Conservation (phyloP, 345 rosid species). For the Moricandia moricandioides region DNA sequence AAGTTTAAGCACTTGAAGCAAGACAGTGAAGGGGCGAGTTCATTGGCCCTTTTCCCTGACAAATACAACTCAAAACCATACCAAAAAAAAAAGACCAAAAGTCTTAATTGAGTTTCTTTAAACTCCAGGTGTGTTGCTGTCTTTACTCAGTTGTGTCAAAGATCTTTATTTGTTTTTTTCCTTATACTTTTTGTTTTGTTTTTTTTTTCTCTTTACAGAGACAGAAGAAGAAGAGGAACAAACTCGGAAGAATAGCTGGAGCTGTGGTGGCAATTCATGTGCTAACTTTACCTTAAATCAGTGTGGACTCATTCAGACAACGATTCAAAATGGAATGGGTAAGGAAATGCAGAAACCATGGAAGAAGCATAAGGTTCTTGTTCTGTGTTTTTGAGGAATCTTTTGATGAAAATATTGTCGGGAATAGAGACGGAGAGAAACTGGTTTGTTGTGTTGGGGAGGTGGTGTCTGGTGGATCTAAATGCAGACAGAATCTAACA, state of each 20-base stretch:
- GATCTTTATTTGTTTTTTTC: slow-evolving; percentile 18
- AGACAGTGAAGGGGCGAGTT: slow-evolving; percentile 25
- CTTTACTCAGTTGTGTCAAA: slow-evolving; percentile 33
- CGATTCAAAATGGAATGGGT: slow-evolving; percentile 10
- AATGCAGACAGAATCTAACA: slow-evolving; percentile 42
- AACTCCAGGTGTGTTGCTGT: slow-evolving; percentile 29
- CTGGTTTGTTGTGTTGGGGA: slow-evolving; percentile 27
- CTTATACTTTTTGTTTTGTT: not conserved
- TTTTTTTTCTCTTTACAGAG: slow-evolving; percentile 13
- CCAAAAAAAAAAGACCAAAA: not conserved
- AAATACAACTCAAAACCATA: slow-evolving; percentile 25
- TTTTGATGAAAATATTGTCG: slow-evolving; percentile 24
- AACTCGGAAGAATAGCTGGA: slow-evolving; percentile 33
- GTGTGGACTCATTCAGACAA: slow-evolving; percentile 23
- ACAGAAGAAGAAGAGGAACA: slow-evolving; percentile 9
- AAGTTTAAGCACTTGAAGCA: slow-evolving; percentile 25
- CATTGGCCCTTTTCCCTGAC: slow-evolving; percentile 19
- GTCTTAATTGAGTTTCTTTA: slow-evolving; percentile 15
- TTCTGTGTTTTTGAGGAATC: slow-evolving; percentile 26
- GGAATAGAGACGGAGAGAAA: slow-evolving; percentile 24
- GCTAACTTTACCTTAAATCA: slow-evolving; percentile 26
- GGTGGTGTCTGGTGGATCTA: slow-evolving; percentile 28
- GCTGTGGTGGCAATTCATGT: slow-evolving; percentile 35
- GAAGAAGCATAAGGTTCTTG: slow-evolving; percentile 15
- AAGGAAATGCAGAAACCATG: slow-evolving; percentile 22